Base-by-base conservation (phyloP, 1,284 basidiomycete genomes). In the Mrakiaceae sp. region DNA sequence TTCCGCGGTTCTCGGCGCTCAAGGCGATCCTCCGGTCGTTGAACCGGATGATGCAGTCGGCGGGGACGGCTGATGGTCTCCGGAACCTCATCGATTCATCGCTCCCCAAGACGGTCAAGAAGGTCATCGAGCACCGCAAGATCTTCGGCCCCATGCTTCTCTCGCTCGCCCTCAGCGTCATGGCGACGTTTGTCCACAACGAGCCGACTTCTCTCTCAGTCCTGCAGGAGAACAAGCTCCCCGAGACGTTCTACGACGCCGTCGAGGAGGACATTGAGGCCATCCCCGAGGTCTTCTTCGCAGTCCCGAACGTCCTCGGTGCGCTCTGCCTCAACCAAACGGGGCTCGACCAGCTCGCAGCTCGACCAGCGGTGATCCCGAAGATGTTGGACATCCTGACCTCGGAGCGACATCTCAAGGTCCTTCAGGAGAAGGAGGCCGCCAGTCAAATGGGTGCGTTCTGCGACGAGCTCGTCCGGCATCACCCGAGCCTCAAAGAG, bases 101-200 rank as follows among this genome's bases (percentile, higher is more conserved):
- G 3, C 79, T 98, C 14, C 81, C 93, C 57, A 84, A 85, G 71
- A 92, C 90, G 0, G 81, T 96, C 73, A 92, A 92, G 79, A 86
- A 84, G 74, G 88, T 98, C 60, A 87, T 98, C 71, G 83, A 88
- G 71, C 81, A 92, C 71, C 82, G 89, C 43, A 80, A 80, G 44
- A 80, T 89, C 39, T 98, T 97, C 76, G 96, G 96, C 3, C 83
- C 90, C 0, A 88, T 86, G 70, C 84, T 96, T 63, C 39, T 62
- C 51, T 49, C 62, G 12, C 39, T 16, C 9, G 91, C 91, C 1
- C 91, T 97, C 80, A 95, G 95, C 76, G 90, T 97, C 74, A 93
- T 97, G 87, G 87, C 95, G 5, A 94, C 93, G 0, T 98, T 99
- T 75, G 87, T 98, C 14, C 95, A 99, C 80, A 99, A 98, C 72